Evolutionary conservation across 1,284 basidiomycete genomes (phyloP).

Genomic region (Leccinum ponderosum): DNA sequence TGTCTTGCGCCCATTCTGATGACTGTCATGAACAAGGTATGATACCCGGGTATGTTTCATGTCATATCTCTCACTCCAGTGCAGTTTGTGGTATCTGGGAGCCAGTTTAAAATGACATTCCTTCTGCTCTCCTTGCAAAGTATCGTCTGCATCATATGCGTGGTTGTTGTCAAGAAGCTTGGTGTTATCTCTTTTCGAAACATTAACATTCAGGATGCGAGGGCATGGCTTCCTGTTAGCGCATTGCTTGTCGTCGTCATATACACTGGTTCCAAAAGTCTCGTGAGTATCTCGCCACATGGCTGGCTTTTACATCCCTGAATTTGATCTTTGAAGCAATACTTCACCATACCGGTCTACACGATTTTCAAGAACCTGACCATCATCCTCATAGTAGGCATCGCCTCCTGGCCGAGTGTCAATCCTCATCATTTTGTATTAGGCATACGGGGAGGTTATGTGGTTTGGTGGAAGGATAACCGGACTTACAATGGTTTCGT

Average conservation of each 20-base stretch:
- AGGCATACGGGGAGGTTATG: constrained; percentile 96
- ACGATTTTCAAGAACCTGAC: constrained; percentile 99
- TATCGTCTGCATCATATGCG: constrained; percentile 80
- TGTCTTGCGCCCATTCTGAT: constrained; percentile 95
- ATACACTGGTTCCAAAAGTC: constrained; percentile 96
- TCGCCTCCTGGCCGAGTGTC: background rate
- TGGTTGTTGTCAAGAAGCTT: constrained; percentile 69
- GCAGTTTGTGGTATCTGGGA: constrained; percentile 94
- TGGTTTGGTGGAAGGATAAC: constrained; percentile 96
- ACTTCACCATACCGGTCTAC: constrained; percentile 89
- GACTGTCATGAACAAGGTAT: constrained; percentile 97
- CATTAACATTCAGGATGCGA: constrained; percentile 85
- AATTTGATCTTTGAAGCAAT: constrained; percentile 65
- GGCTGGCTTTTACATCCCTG: background rate
- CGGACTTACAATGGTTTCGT: constrained; percentile 84
- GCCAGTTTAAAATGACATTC: constrained; percentile 96
- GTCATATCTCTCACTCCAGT: constrained; percentile 6
- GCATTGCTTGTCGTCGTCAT: constrained; percentile 92
- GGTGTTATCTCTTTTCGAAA: constrained; percentile 90
- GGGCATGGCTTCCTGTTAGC: constrained; percentile 94
- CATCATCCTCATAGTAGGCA: constrained; percentile 91
- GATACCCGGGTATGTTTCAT: constrained; percentile 13
- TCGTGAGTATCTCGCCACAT: constrained; percentile 55
- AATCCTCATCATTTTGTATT: constrained; percentile 7
- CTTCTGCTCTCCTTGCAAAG: constrained; percentile 93